Conservation (phyloP, 345 rosid species). For the Populus deltoides region DNA sequence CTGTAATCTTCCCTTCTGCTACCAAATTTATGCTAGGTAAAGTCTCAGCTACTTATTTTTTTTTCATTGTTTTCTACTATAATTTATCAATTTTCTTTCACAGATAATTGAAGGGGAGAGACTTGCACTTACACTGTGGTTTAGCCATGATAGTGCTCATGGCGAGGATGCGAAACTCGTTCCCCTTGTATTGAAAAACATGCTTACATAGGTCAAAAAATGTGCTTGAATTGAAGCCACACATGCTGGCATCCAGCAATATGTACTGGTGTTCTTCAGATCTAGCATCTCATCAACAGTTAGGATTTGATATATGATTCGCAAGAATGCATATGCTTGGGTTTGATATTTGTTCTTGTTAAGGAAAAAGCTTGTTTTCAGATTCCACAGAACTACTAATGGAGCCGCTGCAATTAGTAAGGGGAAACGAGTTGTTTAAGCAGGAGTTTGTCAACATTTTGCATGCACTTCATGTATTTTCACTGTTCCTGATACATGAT, state of each 20-base stretch:
- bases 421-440: conserved; percentile 44
- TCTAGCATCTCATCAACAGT: conserved; percentile 35
- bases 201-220: conserved; percentile 7
- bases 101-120: conserved; percentile 84
- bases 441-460: conserved; percentile 51
- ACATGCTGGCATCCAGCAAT: conserved; percentile 62
- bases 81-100: conserved; percentile 13
- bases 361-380: conserved; percentile 19
- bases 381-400: conserved; percentile 46
- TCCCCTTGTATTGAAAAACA: conserved; percentile 49
- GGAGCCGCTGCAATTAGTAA: conserved; percentile 55
- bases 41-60: not conserved
- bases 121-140: conserved; percentile 84
- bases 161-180: conserved; percentile 82
- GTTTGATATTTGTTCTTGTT: conserved; percentile 41
- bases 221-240: conserved; percentile 28
- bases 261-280: conserved; percentile 77
- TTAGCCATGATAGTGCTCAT: conserved; percentile 74
- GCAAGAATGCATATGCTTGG: conserved; percentile 70
- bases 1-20: too few species aligned
- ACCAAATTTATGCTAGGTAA: too few species aligned
- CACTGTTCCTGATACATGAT: not conserved
- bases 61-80: not conserved
- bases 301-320: conserved; percentile 63
- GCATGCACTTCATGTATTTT: conserved; percentile 80